Evolutionary conservation across 2,329 filamentous ascomycete genomes (phyloP), one percentile per base, ranked within the genome.

Genomic region (Blumeria graminis): DNA sequence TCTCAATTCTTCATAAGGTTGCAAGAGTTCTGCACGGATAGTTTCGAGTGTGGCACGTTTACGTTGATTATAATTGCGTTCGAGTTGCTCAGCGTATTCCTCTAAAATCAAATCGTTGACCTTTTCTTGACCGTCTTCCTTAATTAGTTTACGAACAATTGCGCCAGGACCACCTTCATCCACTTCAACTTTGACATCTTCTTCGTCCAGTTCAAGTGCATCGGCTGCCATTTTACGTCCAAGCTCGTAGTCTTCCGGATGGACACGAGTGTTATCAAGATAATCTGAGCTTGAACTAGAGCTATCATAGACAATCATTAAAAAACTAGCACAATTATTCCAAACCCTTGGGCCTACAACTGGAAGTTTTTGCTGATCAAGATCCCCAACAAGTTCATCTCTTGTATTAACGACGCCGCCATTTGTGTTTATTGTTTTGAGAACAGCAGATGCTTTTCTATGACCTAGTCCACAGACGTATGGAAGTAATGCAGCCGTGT

Each of bases 141-240:
- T 86, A 68, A 98, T 86, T n/a, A 98, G 79, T 68, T 90, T 93
- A 60, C 89, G 82, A 56, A 98, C 86, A 62, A 96, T 89, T 7
- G 90, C 92, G 14, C 86, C 88, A 0, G 84, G 76, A 0, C 92
- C 92, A 60, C 88, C 86, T 65, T 95, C 87, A 61, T 94, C 86
- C 5, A 84, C 84, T 70, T 96, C 89, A 1, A 85, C 87, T 69
- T 94, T 93, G 66, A 98, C 87, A 64, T 98, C 92, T 71, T 98
- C 92, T 70, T 98, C 92, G 63, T 98, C 92, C 62, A 98, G 76
- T 67, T 95, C 90, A 52, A 98, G 74, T 14, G 92, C 92, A 72
- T 98, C 92, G 3, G 92, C 92, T 18, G 92, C 92, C 83, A 98
- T 96, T 71, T 98, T 98, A 63, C 90, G 86, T 53, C 88, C 92